phyloP scores from a whole-genome alignment of 2,329 filamentous ascomycete genomes.

The Penicillium sp. region DNA sequence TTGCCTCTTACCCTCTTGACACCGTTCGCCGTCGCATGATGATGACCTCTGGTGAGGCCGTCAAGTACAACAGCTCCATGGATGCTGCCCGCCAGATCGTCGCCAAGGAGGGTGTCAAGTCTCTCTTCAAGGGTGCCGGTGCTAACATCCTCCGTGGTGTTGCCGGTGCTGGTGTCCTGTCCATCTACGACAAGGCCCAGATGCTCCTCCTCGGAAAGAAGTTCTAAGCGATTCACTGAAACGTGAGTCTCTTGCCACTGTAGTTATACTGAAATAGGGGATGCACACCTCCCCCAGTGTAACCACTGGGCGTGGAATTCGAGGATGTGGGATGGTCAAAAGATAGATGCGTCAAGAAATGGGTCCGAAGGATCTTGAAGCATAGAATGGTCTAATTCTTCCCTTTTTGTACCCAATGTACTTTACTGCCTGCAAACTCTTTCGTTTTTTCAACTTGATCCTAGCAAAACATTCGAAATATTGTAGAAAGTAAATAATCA shows the following conservation, averaged over 20 bases:
- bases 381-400: constrained; percentile 37
- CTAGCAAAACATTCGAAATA: constrained; percentile 1
- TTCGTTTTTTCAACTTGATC: constrained; percentile 28
- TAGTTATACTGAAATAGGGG: constrained; percentile 22
- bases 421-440: constrained; percentile 42
- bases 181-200: constrained; percentile 99
- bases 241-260: constrained; percentile 14
- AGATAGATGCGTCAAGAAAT: constrained; percentile 40
- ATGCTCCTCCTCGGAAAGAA: constrained; percentile 99
- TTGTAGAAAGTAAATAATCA: neutral
- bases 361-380: constrained; percentile 35
- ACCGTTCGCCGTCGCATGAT: constrained; percentile 99
- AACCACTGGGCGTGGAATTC: constrained; percentile 23
- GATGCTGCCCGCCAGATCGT: constrained; percentile 95
- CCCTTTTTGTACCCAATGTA: constrained; percentile 41
- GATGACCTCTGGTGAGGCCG: constrained; percentile 93
- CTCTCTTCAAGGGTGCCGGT: constrained; percentile 99
- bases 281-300: constrained; percentile 21
- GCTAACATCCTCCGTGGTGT: constrained; percentile 99
- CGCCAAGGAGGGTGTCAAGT: constrained; percentile 91
- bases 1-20: constrained; percentile 99
- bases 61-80: constrained; percentile 97
- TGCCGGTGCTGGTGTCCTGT: constrained; percentile 99
- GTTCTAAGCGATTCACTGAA: constrained; percentile 59
- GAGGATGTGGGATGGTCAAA: constrained; percentile 31